Base-by-base conservation (phyloP, 768 basidiomycete species). In the Lentinus tigrinus region DNA sequence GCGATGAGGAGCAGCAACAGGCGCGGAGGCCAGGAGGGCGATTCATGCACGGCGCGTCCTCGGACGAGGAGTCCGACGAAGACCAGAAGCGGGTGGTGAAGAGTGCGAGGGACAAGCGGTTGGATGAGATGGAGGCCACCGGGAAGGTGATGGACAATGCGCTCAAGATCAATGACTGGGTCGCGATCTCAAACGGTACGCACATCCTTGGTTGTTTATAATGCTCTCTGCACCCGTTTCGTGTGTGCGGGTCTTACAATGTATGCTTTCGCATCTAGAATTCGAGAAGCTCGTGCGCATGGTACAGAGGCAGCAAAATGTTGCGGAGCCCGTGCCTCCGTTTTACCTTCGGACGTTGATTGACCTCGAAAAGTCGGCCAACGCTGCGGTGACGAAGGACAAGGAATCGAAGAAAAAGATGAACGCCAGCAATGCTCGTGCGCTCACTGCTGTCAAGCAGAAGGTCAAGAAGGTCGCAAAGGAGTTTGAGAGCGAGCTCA, bases 381-480 rank as follows among this genome's bases (percentile, higher is more conserved):
- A 85, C 63, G 76, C 73, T 24, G 85, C 93, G 6, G 74, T 91
- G 42, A 78, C 87, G 10, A 91, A 91, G 71, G 95, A 97, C 73
- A 96, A 95, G 73, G 88, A 89, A 58, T 87, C 93, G 10, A 91
- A 91, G 76, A 97, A 98, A 76, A 98, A 97, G 77, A 93, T 95
- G 88, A 96, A 95, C 64, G 90, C 93, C 2, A 88, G 83, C 61
- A 95, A 95, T 67, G 91, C 94, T 39, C 95, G 92, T 67, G 93
- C 95, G 2, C 81, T 98, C 63, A 98, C 93, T 52, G 90, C 91
- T n/a, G 90, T 98, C 87, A 98, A 95, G 76, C 96, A 98, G 75
- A 97, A 95, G 73, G 81, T 98, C 54, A 95, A 91, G 77, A 98
- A 95, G 77, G 82, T 89, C 10, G 66, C 80, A 54, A 96, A 95